These are phyloP conservation scores for Acacia melanoxylon DNA, from an alignment of 306 rosid genomes.

Conservation along the genomic window DNA sequence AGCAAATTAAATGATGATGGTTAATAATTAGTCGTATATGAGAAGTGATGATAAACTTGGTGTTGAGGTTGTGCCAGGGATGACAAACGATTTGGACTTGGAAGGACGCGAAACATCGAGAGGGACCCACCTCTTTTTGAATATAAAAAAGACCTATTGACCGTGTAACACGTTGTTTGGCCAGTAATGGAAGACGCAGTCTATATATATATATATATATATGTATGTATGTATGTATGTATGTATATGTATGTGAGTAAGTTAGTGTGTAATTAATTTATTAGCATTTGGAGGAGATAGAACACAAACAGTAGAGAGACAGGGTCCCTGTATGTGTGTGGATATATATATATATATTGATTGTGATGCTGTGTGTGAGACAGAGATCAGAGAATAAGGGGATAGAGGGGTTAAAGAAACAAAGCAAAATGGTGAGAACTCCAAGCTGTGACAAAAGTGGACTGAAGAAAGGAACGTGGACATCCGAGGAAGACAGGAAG, in stretches of 20 bases:
- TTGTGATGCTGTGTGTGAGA: neutral
- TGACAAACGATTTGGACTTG: neutral
- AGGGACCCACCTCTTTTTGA: neutral
- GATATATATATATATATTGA: no score
- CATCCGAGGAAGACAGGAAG: conserved; percentile 63
- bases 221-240: neutral
- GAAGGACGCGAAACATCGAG: neutral
- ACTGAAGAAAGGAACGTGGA: conserved; percentile 68
- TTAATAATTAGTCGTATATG: neutral
- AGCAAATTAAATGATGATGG: neutral
- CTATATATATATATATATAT: neutral
- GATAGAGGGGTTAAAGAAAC: neutral
- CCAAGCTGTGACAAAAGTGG: conserved; percentile 54
- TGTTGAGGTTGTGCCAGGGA: neutral
- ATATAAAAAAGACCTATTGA: neutral
- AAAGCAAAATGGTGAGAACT: conserved; percentile 58
- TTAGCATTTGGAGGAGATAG: neutral
- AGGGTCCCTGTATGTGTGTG: neutral
- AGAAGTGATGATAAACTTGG: neutral
- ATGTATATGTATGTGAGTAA: no score
- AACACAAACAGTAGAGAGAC: neutral
- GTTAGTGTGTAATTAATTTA: neutral
- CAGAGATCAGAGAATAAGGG: neutral
- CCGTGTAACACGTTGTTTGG: conserved; percentile 26
- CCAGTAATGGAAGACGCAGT: neutral